A percentile compares a stretch with the other conserved stretches of the same genome.
Evolutionary conservation across 805 yeast species (phyloP).

Genomic region (Pichia occidentalis): DNA sequence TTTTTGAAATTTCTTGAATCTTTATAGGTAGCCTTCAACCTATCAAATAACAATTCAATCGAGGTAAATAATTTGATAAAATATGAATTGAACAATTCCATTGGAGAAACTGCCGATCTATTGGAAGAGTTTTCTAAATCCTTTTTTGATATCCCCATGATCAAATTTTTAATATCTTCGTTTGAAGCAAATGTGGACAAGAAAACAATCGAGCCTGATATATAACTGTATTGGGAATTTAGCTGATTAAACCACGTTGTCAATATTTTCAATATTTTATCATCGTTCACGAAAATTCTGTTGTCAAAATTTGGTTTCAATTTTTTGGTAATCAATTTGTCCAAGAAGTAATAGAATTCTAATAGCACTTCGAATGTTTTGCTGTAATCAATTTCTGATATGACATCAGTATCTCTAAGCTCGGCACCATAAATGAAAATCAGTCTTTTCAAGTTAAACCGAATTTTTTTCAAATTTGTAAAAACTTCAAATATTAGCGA

Average conservation of each 20-base stretch:
- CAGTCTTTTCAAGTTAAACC: constrained; percentile 25
- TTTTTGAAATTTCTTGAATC: constrained; percentile 15
- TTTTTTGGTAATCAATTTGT: constrained; percentile 20
- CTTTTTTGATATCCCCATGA: constrained; percentile 16
- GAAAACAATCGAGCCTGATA: constrained; percentile 27
- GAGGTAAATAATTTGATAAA: constrained; percentile 28
- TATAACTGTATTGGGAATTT: constrained; percentile 22
- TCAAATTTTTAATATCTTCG: constrained; percentile 23
- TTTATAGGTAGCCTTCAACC: constrained; percentile 21
- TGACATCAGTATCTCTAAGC: constrained; percentile 14
- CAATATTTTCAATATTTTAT: constrained; percentile 20
- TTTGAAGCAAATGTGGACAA: constrained; percentile 24
- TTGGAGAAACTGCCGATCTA: constrained; percentile 23
- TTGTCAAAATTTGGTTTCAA: constrained; percentile 27
- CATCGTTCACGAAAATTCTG: constrained; percentile 25
- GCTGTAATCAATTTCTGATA: constrained; percentile 21
- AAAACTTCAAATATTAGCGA: constrained; percentile 27
- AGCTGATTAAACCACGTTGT: constrained; percentile 25
- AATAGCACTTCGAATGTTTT: constrained; percentile 26
- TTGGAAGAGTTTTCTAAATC: constrained; percentile 19
- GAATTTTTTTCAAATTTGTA: constrained; percentile 20
- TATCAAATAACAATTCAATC: constrained; percentile 21
- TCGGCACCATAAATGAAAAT: constrained; percentile 24
- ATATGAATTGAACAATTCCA: constrained; percentile 27
- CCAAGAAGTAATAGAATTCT: constrained; percentile 22